Evolutionary conservation across 352 stramenopile genomes (phyloP), one percentile per base, ranked within the genome.

Genomic region (Phytophthora macrochlamydospora): DNA sequence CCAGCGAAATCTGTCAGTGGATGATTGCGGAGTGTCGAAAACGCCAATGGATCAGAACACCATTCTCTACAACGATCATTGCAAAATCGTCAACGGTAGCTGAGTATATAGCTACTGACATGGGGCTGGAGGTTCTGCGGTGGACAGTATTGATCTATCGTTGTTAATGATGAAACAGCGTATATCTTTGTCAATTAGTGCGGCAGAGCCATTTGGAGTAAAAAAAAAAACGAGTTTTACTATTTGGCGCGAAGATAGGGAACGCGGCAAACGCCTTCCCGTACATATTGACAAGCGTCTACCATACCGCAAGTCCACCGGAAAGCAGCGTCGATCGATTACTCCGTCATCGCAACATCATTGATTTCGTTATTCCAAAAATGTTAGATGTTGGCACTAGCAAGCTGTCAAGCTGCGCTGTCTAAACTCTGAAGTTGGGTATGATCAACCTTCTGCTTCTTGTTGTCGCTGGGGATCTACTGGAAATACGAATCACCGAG

Each of bases 151-250:
- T 24, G 18, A 24, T 24, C 18, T 24, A 24, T 24, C 18, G 18
- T 24, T 40, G 35, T 40, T 40, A 11, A 40, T 40, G 35, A 63
- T 63, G 28, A 24, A 24, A 43, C 12, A 46, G 40, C 14, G 40
- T 46, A 24, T 46, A 46, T 46, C 5, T 46, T 4, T 46, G 40
- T 24, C 40, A 46, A 24, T 24, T 46, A 46, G 40, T 24, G 8
- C 40, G 40, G 6, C 40, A 46, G 9, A 46, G 14, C 5, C 40
- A 24, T 46, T 46, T 46, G 40, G 40, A n/a, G 40, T 24, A 13
- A 43, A 13, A 13, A 46, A 46, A 24, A 46, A 8, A 13, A 24
- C 40, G 4, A 24, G 12, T n/a, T 46, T 46, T 13, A 28, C 40
- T 24, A 28, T 46, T n/a, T 46, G 40, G 40, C 40, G 12, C 12